Percentiles rank a stretch among this genome's conserved stretches.
These are phyloP conservation scores for Buddleja alternifolia DNA, from an alignment of 257 asterid genomes.

Conservation along the genomic window DNA sequence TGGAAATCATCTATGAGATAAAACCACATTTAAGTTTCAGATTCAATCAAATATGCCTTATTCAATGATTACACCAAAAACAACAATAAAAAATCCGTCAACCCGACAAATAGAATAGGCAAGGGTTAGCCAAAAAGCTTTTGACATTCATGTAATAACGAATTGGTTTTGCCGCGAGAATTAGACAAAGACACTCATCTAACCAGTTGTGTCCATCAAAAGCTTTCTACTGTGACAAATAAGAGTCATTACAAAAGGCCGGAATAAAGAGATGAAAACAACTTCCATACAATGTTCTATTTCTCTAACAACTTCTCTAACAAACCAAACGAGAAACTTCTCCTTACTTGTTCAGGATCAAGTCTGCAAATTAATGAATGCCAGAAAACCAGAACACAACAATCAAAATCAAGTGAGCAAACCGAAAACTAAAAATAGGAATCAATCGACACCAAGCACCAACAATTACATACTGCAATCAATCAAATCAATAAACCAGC, in stretches of 20 bases:
- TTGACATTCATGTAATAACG: slow-evolving; percentile 3
- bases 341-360: background rate
- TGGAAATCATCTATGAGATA: background rate
- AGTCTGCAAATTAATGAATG: slow-evolving; percentile 4
- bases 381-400: slow-evolving; percentile 17
- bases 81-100: background rate
- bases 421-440: slow-evolving; percentile 14
- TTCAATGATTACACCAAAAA: background rate
- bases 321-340: background rate
- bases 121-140: background rate
- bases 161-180: background rate
- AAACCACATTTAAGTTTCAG: background rate
- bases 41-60: slow-evolving; percentile 12
- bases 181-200: too few relatives aligned
- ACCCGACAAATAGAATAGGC: slow-evolving; percentile 12
- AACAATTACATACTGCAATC: background rate
- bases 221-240: too few relatives aligned
- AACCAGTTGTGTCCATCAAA: too few relatives aligned
- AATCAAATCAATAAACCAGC: background rate
- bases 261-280: background rate
- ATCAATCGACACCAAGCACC: slow-evolving; percentile 26
- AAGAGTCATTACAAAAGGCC: background rate
- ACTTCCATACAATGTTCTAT: background rate
- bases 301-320: slow-evolving; percentile 11
- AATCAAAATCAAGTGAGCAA: background rate